Conservation (phyloP, 495 filamentous ascomycete species). For the Chaetomidium leptoderma region DNA sequence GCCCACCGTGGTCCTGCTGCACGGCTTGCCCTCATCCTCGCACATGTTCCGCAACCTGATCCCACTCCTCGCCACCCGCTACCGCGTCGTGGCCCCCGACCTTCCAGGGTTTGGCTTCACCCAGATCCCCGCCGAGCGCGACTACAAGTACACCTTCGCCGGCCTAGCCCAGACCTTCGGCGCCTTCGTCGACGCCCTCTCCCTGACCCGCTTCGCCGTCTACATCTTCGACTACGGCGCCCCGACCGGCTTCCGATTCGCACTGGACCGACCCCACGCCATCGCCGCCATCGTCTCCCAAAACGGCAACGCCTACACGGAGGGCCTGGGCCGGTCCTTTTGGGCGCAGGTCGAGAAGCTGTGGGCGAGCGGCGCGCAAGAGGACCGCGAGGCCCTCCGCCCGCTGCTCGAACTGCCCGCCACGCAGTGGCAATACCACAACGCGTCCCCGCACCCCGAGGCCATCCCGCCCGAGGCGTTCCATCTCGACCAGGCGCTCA, state of each 20-base stretch:
- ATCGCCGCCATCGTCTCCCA: conserved; percentile 55
- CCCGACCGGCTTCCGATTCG: conserved; percentile 52
- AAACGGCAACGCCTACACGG: conserved; percentile 62
- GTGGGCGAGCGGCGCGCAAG: conserved; percentile 44
- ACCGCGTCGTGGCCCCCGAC: conserved; percentile 58
- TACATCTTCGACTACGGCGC: conserved; percentile 69
- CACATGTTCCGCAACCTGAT: conserved; percentile 60
- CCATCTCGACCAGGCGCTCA: conserved; percentile 47
- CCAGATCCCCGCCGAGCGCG: conserved; percentile 36
- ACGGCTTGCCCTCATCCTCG: conserved; percentile 61
- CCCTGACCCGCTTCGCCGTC: conserved; percentile 47
- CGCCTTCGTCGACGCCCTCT: conserved; percentile 45
- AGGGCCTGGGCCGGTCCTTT: conserved; percentile 52
- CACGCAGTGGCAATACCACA: conserved; percentile 54
- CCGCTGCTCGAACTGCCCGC: conserved; percentile 42
- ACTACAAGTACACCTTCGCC: conserved; percentile 52
- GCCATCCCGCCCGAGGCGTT: conserved; percentile 50
- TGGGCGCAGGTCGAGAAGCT: conserved; percentile 49
- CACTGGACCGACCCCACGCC: conserved; percentile 44
- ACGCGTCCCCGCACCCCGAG: conserved; percentile 39
- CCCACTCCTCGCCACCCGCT: conserved; percentile 49
- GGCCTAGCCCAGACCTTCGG: conserved; percentile 45
- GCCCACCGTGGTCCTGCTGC: conserved; percentile 56
- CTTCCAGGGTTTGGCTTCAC: conserved; percentile 62
- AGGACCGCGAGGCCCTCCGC: conserved; percentile 39